A percentile compares a stretch with the other conserved stretches of the same genome.
Conservation (phyloP, 768 basidiomycete genomes). For the Russula abietina region DNA sequence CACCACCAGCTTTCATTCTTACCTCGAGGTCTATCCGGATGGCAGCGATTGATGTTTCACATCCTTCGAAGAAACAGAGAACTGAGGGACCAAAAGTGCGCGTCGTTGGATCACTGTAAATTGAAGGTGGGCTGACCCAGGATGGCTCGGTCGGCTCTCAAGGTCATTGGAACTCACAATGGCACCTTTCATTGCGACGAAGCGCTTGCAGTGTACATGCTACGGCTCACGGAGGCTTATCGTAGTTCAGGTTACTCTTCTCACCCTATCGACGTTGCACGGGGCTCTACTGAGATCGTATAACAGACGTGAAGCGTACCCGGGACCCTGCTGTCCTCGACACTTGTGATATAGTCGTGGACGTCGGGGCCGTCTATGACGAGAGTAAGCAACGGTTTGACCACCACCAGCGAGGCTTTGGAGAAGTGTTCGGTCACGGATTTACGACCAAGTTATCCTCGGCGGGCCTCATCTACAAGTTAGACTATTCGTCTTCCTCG, state of each 20-base stretch:
- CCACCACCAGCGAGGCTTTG: conserved; percentile 94
- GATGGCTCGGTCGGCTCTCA: neutral
- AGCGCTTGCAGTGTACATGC: conserved; percentile 86
- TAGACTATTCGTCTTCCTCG: conserved; percentile 25
- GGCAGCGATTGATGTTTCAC: conserved; percentile 28
- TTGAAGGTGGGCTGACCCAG: neutral
- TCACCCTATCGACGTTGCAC: neutral
- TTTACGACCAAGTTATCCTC: conserved; percentile 86
- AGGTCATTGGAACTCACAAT: conserved; percentile 91
- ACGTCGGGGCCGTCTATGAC: conserved; percentile 92
- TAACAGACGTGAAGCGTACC: conserved; percentile 53
- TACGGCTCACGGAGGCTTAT: conserved; percentile 72
- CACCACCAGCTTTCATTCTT: neutral
- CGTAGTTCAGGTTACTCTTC: conserved; percentile 57
- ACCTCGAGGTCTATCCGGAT: neutral
- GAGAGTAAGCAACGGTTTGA: conserved; percentile 75
- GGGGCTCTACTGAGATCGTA: neutral
- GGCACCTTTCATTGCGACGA: conserved; percentile 98
- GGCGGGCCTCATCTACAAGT: conserved; percentile 96
- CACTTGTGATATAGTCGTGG: conserved; percentile 89
- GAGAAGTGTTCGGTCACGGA: conserved; percentile 82
- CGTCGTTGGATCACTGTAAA: neutral
- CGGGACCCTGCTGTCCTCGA: conserved; percentile 67
- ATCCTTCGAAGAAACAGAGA: conserved; percentile 39
- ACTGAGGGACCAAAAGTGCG: conserved; percentile 36